Conservation (phyloP, 2,329 filamentous ascomycete species). For the Talaromyces atroroseus region DNA sequence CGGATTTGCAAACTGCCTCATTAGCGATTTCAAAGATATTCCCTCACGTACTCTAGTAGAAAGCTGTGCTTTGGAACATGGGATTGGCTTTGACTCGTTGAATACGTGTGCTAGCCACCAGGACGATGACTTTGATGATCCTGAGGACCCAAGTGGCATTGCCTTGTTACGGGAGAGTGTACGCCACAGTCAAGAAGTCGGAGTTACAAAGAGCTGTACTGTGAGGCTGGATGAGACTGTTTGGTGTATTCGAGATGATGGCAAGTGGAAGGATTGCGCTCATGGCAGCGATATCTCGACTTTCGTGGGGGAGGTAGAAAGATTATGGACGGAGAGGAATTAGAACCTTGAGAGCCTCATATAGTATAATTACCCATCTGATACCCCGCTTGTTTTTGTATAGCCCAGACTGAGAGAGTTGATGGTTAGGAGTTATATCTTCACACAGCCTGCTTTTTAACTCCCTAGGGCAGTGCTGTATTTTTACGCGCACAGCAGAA, state of each 20-base stretch:
- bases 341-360: constrained; percentile 3
- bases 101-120: constrained; percentile 78
- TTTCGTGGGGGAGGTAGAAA: constrained; percentile 71
- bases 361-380: background rate
- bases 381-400: background rate
- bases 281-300: constrained; percentile 51
- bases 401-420: background rate
- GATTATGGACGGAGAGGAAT: constrained; percentile 50
- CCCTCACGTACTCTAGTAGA: constrained; percentile 73
- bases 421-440: background rate
- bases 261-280: constrained; percentile 74
- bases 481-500: too few relatives aligned
- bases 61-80: constrained; percentile 85
- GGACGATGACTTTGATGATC: constrained; percentile 54
- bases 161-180: constrained; percentile 42
- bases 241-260: constrained; percentile 77
- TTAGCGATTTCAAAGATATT: constrained; percentile 68
- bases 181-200: constrained; percentile 53
- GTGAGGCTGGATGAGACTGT: constrained; percentile 71
- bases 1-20: constrained; percentile 89
- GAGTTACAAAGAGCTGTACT: constrained; percentile 69
- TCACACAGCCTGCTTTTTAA: background rate
- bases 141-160: constrained; percentile 46
- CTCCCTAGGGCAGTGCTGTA: too few relatives aligned
- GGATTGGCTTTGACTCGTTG: constrained; percentile 72